phyloP scores from a whole-genome alignment of 1,139 yeast genomes.

The Geotrichum restrictum region DNA sequence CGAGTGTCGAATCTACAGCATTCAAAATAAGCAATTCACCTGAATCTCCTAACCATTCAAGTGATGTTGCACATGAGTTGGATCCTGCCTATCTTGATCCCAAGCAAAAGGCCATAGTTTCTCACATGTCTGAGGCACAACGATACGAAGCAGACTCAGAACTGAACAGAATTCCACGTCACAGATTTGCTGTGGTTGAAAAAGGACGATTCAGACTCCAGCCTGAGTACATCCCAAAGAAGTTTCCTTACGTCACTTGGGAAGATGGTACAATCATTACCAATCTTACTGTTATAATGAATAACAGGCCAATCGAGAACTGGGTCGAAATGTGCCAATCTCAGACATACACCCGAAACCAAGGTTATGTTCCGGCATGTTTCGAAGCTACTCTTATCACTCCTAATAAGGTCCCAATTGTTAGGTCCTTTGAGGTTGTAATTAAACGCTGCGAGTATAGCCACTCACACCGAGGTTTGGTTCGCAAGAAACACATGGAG shows the following conservation, averaged over 20 bases:
- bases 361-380: slow-evolving; percentile 14
- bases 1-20: too few relatives aligned
- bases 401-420: background rate
- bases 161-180: too few relatives aligned
- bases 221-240: background rate
- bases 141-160: too few relatives aligned
- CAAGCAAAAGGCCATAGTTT: too few relatives aligned
- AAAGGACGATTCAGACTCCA: background rate
- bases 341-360: slow-evolving; percentile 9
- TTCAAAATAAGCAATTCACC: too few relatives aligned
- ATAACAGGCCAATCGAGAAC: background rate
- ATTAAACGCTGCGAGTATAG: slow-evolving; percentile 19
- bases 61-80: too few relatives aligned
- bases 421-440: slow-evolving; percentile 9
- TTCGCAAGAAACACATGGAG: slow-evolving; percentile 6
- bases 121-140: too few relatives aligned
- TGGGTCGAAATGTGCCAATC: slow-evolving; percentile 16
- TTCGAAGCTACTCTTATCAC: slow-evolving; percentile 1
- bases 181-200: background rate
- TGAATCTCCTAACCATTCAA: too few relatives aligned
- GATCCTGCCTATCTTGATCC: too few relatives aligned
- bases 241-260: background rate
- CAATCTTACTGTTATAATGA: background rate
- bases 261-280: background rate
- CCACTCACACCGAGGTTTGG: slow-evolving; percentile 8